Evolutionary conservation across 257 asterid genomes (phyloP), one percentile per base, ranked within the genome.

Genomic region (Capsicum chinense): DNA sequence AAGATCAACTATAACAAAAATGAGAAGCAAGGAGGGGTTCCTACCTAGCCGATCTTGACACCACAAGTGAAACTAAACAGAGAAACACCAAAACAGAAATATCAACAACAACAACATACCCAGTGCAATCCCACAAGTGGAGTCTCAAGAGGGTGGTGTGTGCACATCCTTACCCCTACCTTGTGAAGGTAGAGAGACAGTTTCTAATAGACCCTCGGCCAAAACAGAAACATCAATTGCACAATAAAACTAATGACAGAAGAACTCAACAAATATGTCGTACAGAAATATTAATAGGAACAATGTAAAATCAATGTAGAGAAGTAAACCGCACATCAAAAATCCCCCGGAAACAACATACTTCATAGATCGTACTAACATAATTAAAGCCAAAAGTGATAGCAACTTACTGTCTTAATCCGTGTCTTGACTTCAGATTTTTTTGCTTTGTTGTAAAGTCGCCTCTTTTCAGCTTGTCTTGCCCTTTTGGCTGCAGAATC

Each of bases 401-500:
- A 33, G 17, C 58, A 7, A 84, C 67, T 71, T 67, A 93, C 99
- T 94, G 94, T 97, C 90, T 89, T 97, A 97, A 97, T 97, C 47
- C 99, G 92, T 84, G 99, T 97, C 87, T 86, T 92, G 58, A 93
- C 70, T 83, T 97, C 99, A 58, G 99, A 97, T 85, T 94, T 94
- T 74, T 79, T 78, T 7, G 95, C 89, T 86, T 93, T 97, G 83
- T 97, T 83, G 80, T 92, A 93, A 19, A 95, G 2, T 42, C 98
- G 88, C 88, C 98, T 93, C 93, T 97, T 97, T 94, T 97, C 98
- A 9, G 98, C 90, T 84, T 94, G 99, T 3, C 98, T 98, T 84
- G 97, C 98, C 88, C 99, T 92, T 90, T 97, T 97, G 19, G 98
- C 98, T 9, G 99, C 98, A 42, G 98, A 93, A 85, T 97, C 99